A percentile compares a stretch with the other conserved stretches of the same genome.
These are phyloP conservation scores for Rhizopus sp. DNA, from an alignment of 371 early-diverging fungal species.

Conservation along the genomic window DNA sequence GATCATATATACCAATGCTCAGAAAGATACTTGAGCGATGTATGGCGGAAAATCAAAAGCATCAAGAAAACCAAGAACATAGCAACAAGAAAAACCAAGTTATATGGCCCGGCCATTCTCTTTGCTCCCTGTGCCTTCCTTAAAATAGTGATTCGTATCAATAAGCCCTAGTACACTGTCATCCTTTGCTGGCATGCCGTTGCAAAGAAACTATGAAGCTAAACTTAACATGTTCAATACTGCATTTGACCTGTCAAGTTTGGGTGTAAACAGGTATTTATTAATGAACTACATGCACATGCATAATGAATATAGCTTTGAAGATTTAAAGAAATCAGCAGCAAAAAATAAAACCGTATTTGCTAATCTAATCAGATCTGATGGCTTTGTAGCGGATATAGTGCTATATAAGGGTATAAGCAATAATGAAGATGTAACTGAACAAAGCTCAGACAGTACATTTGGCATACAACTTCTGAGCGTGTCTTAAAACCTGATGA, in stretches of 20 bases:
- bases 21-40: too few species aligned
- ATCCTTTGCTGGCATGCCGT: background rate
- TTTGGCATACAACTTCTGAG: too few species aligned
- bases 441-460: too few species aligned
- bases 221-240: too few species aligned
- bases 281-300: too few species aligned
- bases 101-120: background rate
- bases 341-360: background rate
- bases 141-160: constrained; percentile 1
- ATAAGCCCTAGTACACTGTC: background rate
- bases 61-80: too few species aligned
- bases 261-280: background rate
- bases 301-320: background rate
- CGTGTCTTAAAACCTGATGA: too few species aligned
- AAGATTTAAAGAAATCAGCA: background rate
- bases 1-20: too few species aligned
- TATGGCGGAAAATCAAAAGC: too few species aligned
- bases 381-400: constrained; percentile 1
- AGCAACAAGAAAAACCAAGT: too few species aligned
- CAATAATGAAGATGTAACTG: background rate
- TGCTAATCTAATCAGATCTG: constrained; percentile 4
- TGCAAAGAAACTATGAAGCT: too few species aligned
- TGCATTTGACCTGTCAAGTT: too few species aligned
- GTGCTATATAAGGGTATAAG: background rate
- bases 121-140: background rate